These are phyloP conservation scores for Pleurotus eryngii DNA, from an alignment of 768 basidiomycete species.

Conservation along the genomic window DNA sequence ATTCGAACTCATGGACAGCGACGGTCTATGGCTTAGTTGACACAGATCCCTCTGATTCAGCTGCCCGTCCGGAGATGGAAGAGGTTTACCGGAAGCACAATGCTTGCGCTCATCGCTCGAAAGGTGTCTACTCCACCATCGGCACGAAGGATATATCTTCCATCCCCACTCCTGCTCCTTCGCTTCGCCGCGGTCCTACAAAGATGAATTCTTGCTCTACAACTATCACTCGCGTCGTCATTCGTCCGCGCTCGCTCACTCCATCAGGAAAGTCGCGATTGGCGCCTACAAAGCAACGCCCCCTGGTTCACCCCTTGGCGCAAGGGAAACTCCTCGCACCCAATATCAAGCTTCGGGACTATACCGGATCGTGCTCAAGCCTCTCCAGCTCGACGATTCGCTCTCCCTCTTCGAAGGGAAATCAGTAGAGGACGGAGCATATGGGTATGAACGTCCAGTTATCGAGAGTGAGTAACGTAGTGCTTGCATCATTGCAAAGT, in stretches of 20 bases:
- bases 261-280: not conserved
- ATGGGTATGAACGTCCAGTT: conserved; percentile 33
- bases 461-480: conserved; percentile 47
- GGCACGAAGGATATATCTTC: conserved; percentile 21
- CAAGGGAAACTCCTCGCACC: conserved; percentile 62
- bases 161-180: conserved; percentile 8
- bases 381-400: conserved; percentile 31
- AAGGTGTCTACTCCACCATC: conserved; percentile 47
- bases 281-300: conserved; percentile 42
- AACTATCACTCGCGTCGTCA: conserved; percentile 55
- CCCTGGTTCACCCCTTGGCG: conserved; percentile 54
- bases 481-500: not conserved
- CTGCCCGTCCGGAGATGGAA: conserved; percentile 19
- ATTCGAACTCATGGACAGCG: conserved; percentile 64
- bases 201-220: conserved; percentile 46
- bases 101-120: conserved; percentile 47
- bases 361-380: conserved; percentile 33
- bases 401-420: conserved; percentile 21
- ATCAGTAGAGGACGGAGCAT: conserved; percentile 18
- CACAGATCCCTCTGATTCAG: conserved; percentile 20
- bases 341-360: conserved; percentile 38
- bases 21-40: conserved; percentile 53
- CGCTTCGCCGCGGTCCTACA: conserved; percentile 14
- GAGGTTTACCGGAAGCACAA: conserved; percentile 42
- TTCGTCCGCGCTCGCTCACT: conserved; percentile 28